Evolutionary conservation across 371 early-diverging fungal genomes (phyloP), one percentile per base, ranked within the genome.

Genomic region (Zopfochytrium polystomum): DNA sequence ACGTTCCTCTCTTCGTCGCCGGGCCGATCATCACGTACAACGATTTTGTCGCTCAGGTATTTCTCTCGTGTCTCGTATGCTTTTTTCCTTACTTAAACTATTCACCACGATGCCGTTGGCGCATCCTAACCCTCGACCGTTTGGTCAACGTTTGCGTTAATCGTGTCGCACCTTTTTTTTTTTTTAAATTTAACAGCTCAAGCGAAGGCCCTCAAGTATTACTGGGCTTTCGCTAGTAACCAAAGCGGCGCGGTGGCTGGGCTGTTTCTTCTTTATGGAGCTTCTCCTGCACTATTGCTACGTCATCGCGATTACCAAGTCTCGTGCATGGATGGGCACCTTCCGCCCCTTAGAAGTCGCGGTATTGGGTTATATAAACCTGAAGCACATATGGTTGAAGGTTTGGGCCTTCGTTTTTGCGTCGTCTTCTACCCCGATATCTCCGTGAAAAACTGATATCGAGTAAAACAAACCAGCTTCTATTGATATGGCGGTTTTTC

Each of bases 11-110:
- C 32, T 93, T 90, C 59, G 71, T 95, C 33, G 93, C 96, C 27
- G 98, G 98, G 0, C 98, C 98, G 6, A 94, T 97, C 51, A 87
- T 95, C 60, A 87, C 94, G 0, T 97, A 85, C 75, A 96, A 96
- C 72, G 86, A 90, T 60, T 96, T 91, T 69, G 68, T 89, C 2
- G 82, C 86, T 34, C 95, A 95, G 78, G 89, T 88, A 78, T 59
- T n/a, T 38, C 38, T n/a, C 38, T n/a, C 9, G 9, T 38, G n/a
- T n/a, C n/a, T n/a, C 38, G 11, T 38, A 38, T n/a, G 11, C 38
- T 11, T 38, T 38, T 38, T 38, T n/a, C n/a, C 38, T 38, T 38
- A 11, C 38, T n/a, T 9, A 38, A 38, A n/a, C 11, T 38, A 11
- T 38, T 11, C 9, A 38, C 38, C n/a, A n/a, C n/a, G n/a, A n/a